Evolutionary conservation across 805 yeast genomes (phyloP).

Genomic region (Starmerella bombicola): DNA sequence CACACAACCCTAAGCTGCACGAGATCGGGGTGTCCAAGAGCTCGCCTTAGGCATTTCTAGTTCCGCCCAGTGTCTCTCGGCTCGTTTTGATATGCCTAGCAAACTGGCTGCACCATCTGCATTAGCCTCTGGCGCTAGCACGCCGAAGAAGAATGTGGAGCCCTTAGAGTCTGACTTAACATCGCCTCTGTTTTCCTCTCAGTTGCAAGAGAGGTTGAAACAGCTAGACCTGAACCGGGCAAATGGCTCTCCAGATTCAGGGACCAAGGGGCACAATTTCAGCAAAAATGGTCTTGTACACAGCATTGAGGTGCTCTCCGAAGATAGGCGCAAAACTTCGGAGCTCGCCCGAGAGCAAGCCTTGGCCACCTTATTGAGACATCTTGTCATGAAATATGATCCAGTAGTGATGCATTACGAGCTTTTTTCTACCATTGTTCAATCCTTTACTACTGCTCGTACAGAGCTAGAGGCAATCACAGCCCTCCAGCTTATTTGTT

Average conservation of each 20-base stretch:
- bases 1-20: too few species aligned
- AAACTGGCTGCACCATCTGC: conserved; percentile 14
- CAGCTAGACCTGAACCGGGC: conserved; percentile 12
- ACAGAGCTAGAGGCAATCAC: conserved; percentile 26
- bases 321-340: conserved; percentile 26
- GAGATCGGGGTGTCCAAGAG: too few species aligned
- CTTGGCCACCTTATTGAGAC: conserved; percentile 22
- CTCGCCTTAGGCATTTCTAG: too few species aligned
- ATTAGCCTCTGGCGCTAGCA: conserved; percentile 11
- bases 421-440: conserved; percentile 18
- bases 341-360: conserved; percentile 28
- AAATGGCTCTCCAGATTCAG: not conserved
- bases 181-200: conserved; percentile 19
- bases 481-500: conserved; percentile 25
- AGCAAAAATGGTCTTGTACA: conserved; percentile 16
- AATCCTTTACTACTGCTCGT: conserved; percentile 23
- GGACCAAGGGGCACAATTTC: conserved; percentile 2
- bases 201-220: conserved; percentile 20
- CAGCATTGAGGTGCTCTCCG: conserved; percentile 23
- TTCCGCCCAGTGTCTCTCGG: too few species aligned
- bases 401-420: conserved; percentile 23
- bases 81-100: not conserved
- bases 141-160: conserved; percentile 14
- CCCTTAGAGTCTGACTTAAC: conserved; percentile 11
- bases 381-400: conserved; percentile 26